Percentiles rank a stretch among this genome's conserved stretches.
phyloP scores from a whole-genome alignment of 116 monocot genomes.

The Trichopus zeylanicus region DNA sequence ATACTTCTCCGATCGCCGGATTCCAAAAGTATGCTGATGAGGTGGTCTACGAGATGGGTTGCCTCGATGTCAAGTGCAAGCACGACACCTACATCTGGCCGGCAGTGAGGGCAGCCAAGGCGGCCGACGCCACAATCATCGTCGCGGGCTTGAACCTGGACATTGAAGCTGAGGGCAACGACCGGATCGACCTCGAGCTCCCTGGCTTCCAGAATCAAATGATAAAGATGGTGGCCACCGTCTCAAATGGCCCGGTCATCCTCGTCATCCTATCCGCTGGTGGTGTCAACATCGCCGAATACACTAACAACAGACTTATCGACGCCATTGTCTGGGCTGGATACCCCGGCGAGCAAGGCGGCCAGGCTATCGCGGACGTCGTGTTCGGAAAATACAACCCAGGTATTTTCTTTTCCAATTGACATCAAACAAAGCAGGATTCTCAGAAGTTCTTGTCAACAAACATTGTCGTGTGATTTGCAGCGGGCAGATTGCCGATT shows the following conservation, averaged over 20 bases:
- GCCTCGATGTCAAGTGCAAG: background rate
- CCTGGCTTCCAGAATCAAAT: conserved; percentile 18
- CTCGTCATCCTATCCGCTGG: conserved; percentile 21
- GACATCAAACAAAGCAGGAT: too few relatives aligned
- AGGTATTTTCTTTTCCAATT: background rate
- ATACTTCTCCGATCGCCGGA: conserved; percentile 10
- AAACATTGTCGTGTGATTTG: background rate
- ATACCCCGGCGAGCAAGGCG: conserved; percentile 26
- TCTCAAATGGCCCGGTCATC: conserved; percentile 18
- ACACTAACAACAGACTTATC: background rate
- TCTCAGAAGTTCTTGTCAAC: too few relatives aligned
- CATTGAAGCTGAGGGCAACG: background rate
- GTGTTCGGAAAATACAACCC: conserved; percentile 31
- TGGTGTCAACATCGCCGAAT: conserved; percentile 2
- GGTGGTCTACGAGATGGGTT: too few relatives aligned
- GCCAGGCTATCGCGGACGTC: conserved; percentile 31
- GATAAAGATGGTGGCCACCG: conserved; percentile 5
- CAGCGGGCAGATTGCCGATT: conserved; percentile 6
- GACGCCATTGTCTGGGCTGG: conserved; percentile 20
- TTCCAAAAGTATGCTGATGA: conserved; percentile 4
- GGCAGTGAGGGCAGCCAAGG: too few relatives aligned
- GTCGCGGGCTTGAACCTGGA: too few relatives aligned
- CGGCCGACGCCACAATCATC: too few relatives aligned
- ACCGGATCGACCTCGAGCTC: conserved; percentile 50
- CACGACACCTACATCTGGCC: too few relatives aligned